phyloP scores from a whole-genome alignment of 1,284 basidiomycete species.

The Chondrostereum purpureum region DNA sequence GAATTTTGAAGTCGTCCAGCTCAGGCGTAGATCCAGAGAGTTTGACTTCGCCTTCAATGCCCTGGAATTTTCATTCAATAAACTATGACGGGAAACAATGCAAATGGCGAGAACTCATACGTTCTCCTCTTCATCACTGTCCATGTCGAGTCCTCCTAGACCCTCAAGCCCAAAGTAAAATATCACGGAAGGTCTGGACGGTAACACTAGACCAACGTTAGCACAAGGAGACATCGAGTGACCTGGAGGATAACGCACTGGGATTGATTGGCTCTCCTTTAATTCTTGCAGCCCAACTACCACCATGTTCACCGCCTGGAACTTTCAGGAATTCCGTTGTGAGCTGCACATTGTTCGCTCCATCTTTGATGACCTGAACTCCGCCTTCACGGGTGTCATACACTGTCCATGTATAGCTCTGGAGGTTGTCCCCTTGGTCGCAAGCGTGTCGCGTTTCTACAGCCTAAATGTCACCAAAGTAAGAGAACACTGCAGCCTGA shows the following conservation, averaged over 20 bases:
- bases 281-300: constrained; percentile 87
- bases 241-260: constrained; percentile 35
- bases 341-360: constrained; percentile 76
- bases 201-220: constrained; percentile 11
- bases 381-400: constrained; percentile 85
- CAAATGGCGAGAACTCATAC: constrained; percentile 33
- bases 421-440: constrained; percentile 79
- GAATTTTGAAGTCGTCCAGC: constrained; percentile 76
- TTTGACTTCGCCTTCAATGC: constrained; percentile 65
- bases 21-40: constrained; percentile 71
- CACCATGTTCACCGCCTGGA: constrained; percentile 71
- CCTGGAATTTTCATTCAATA: constrained; percentile 30
- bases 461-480: no score
- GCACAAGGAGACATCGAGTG: not conserved
- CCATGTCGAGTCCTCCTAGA: constrained; percentile 74
- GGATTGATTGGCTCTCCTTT: constrained; percentile 74
- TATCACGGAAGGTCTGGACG: constrained; percentile 66
- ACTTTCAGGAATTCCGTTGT: constrained; percentile 84
- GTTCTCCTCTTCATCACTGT: constrained; percentile 67
- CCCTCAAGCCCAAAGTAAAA: constrained; percentile 88
- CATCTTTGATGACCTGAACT: constrained; percentile 78
- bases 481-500: no score
- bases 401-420: constrained; percentile 80
- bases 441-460: constrained; percentile 82
- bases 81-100: constrained; percentile 9